Percentiles rank a stretch among this genome's conserved stretches.
Evolutionary conservation across 2,329 filamentous ascomycete genomes (phyloP).

Genomic region (Ophiostoma fasciatum): DNA sequence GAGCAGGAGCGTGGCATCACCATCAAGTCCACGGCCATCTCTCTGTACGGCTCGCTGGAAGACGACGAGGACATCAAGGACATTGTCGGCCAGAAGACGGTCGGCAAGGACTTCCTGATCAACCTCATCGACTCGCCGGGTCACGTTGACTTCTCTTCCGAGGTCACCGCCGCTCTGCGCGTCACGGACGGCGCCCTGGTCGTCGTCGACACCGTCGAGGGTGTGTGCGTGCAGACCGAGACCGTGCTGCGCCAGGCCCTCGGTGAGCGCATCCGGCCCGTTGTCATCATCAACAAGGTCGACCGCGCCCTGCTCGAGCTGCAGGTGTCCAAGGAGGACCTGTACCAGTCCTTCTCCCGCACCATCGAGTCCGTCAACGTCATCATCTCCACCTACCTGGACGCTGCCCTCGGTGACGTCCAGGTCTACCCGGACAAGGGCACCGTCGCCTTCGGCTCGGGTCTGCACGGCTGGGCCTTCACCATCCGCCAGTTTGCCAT

Average conservation of each 20-base stretch:
- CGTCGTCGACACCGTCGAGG: constrained; percentile 98
- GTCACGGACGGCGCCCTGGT: constrained; percentile 99
- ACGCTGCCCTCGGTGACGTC: constrained; percentile 92
- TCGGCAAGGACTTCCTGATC: constrained; percentile 96
- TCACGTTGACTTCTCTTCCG: constrained; percentile 99
- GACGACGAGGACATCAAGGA: constrained; percentile 86
- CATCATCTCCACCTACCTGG: constrained; percentile 97
- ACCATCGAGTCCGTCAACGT: constrained; percentile 99
- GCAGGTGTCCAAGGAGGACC: constrained; percentile 95
- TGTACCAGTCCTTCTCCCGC: constrained; percentile 99
- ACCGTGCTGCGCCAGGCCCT: constrained; percentile 98
- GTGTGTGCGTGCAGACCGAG: constrained; percentile 99
- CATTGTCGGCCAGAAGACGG: constrained; percentile 72
- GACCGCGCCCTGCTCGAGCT: constrained; percentile 98
- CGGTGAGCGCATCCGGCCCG: constrained; percentile 99
- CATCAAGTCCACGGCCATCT: constrained; percentile 99
- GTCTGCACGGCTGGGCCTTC: constrained; percentile 99
- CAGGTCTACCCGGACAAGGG: constrained; percentile 97
- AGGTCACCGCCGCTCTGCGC: constrained; percentile 98
- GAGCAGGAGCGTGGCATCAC: constrained; percentile 99
- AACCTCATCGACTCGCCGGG: constrained; percentile 99
- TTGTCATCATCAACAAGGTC: constrained; percentile 99
- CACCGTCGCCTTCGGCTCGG: constrained; percentile 97
- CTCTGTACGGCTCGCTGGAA: constrained; percentile 75
- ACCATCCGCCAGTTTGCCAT: constrained; percentile 94